Evolutionary conservation across 805 yeast species (phyloP).

Genomic region (Kluyveromyces siamensis): DNA sequence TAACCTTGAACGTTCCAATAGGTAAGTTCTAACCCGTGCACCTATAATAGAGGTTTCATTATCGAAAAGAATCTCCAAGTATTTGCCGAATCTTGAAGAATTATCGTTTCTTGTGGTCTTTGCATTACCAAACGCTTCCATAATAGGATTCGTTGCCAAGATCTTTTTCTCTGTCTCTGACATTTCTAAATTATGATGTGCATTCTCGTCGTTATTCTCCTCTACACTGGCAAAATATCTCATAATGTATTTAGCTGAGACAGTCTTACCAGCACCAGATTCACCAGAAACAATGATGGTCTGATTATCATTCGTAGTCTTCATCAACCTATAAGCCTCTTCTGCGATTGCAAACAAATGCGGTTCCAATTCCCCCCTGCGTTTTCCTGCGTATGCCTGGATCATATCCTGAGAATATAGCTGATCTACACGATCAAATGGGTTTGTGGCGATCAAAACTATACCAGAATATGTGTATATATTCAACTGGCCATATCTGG

Average conservation of each 20-base stretch:
- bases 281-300: constrained; percentile 97
- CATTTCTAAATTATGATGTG: constrained; percentile 48
- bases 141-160: constrained; percentile 86
- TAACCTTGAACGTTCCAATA: constrained; percentile 86
- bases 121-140: constrained; percentile 92
- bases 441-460: constrained; percentile 92
- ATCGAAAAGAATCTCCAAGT: constrained; percentile 83
- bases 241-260: constrained; percentile 94
- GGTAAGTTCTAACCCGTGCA: constrained; percentile 86
- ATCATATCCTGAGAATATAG: constrained; percentile 86
- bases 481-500: constrained; percentile 80
- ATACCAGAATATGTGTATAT: constrained; percentile 96
- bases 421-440: constrained; percentile 87
- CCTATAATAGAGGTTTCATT: constrained; percentile 72
- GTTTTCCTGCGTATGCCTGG: constrained; percentile 88
- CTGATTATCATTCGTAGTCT: constrained; percentile 74
- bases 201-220: constrained; percentile 28
- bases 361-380: constrained; percentile 93
- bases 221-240: constrained; percentile 95
- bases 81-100: constrained; percentile 92
- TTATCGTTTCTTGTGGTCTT: constrained; percentile 85
- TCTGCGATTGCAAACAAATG: constrained; percentile 97
- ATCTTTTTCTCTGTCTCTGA: constrained; percentile 89
- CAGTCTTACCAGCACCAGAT: constrained; percentile 98
- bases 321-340: constrained; percentile 94